Evolutionary conservation across 352 stramenopile species (phyloP), one percentile per base, ranked within the genome.

Genomic region (Phytophthora aleatoria): DNA sequence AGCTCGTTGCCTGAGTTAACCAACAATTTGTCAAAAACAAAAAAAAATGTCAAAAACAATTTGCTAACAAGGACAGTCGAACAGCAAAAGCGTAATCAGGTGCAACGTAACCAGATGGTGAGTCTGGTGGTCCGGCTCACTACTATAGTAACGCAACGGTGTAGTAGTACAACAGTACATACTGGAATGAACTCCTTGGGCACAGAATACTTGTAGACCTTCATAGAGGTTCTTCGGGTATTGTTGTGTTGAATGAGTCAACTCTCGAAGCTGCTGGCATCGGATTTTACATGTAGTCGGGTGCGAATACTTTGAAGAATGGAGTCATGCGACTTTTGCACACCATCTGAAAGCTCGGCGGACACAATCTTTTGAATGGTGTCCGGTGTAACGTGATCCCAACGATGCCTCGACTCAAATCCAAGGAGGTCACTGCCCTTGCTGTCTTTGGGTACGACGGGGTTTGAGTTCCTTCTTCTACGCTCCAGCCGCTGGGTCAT

Each of bases 321-420:
- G 20, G 20, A 20, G 31, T 36, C 11, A 41, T 41, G 35, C 35
- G 11, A 62, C 49, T 16, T 68, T 36, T 57, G 61, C 53, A 63
- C 52, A 57, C 60, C 60, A 68, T 61, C 60, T 41, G 30, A 63
- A 20, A 68, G 28, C 35, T 12, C 8, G 11, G 6, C 20, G 11
- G 11, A 27, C 57, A 30, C 39, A 60, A 65, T 59, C 57, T 63
- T 49, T 27, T 56, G 47, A 43, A 35, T 50, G 26, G 33, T 26
- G n/a, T 50, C 15, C 16, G 10, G 35, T 50, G 33, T 30, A 48
- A 28, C 57, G 57, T 58, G 57, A 64, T 64, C 43, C 42, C 38
- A 31, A 64, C 39, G 31, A 64, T 24, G 42, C 16, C 57, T 57
- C 47, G 16, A 64, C 42, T 54, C 59, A 61, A 67, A 55, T 61